Percentiles rank a stretch among this genome's conserved stretches.
These are phyloP conservation scores for Aspergillus ibericus DNA, from an alignment of 2,329 filamentous ascomycete genomes.

Conservation along the genomic window DNA sequence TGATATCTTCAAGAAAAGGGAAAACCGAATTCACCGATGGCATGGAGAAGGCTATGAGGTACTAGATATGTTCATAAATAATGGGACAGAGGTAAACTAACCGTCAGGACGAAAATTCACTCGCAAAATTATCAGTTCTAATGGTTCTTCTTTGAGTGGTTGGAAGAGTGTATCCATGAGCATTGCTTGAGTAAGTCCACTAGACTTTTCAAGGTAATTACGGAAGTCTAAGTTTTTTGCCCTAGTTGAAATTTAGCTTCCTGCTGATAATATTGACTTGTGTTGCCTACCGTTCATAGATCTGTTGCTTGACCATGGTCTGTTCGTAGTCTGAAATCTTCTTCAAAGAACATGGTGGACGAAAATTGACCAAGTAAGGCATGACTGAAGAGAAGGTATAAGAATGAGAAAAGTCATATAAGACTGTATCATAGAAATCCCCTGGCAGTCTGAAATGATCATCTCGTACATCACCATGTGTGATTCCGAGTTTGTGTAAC, in stretches of 20 bases:
- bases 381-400: conserved; percentile 6
- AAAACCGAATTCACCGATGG: conserved; percentile 8
- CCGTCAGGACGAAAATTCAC: conserved; percentile 1
- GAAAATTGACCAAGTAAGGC: conserved; percentile 3
- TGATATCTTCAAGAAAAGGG: conserved; percentile 5
- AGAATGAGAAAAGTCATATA: conserved; percentile 8
- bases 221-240: conserved; percentile 2
- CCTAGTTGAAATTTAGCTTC: conserved; percentile 2
- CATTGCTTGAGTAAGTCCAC: background rate
- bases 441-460: conserved; percentile 16
- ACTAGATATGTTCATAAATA: background rate
- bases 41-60: conserved; percentile 6
- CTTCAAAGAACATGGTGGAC: background rate
- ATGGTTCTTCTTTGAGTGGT: conserved; percentile 1
- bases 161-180: conserved; percentile 3
- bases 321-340: background rate
- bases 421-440: conserved; percentile 16
- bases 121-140: conserved; percentile 3
- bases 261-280: background rate
- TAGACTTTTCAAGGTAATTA: background rate
- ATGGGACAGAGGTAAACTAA: background rate
- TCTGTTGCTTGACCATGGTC: background rate
- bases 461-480: conserved; percentile 15
- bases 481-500: conserved; percentile 14
- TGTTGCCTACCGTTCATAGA: background rate